These are phyloP conservation scores for Fusarium tricinctum DNA, from an alignment of 2,329 filamentous ascomycete species.

Conservation along the genomic window DNA sequence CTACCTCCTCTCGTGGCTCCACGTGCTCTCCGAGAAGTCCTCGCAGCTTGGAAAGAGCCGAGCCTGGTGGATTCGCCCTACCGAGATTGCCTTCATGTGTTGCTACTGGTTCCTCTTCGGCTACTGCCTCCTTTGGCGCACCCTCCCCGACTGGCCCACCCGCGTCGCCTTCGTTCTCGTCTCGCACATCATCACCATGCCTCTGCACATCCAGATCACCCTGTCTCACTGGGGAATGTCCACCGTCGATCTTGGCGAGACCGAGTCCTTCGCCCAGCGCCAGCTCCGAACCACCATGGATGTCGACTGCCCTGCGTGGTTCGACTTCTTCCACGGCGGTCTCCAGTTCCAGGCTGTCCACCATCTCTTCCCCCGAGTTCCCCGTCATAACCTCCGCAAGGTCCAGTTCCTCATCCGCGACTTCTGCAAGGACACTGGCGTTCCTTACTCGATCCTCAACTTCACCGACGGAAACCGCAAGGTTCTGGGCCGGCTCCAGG, in stretches of 20 bases:
- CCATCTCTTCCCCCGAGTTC: conserved; percentile 77
- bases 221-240: conserved; percentile 81
- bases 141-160: conserved; percentile 69
- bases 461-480: conserved; percentile 74
- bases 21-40: conserved; percentile 70
- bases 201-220: conserved; percentile 79
- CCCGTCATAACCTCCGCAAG: conserved; percentile 75
- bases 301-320: conserved; percentile 78
- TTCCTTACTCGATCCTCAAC: conserved; percentile 72
- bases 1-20: conserved; percentile 75
- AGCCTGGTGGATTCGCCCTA: conserved; percentile 77
- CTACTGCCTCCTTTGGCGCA: conserved; percentile 73
- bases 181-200: conserved; percentile 75
- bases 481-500: conserved; percentile 62
- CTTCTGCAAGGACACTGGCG: conserved; percentile 74
- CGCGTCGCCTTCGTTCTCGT: conserved; percentile 74
- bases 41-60: conserved; percentile 68
- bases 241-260: conserved; percentile 72
- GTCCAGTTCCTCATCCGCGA: conserved; percentile 71
- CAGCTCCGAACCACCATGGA: conserved; percentile 82
- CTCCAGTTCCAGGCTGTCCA: conserved; percentile 81
- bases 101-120: conserved; percentile 79
- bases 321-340: conserved; percentile 80
- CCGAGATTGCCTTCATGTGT: conserved; percentile 72
- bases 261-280: conserved; percentile 77